These are phyloP conservation scores for Tylopilus felleus DNA, from an alignment of 768 basidiomycete species.

Conservation along the genomic window DNA sequence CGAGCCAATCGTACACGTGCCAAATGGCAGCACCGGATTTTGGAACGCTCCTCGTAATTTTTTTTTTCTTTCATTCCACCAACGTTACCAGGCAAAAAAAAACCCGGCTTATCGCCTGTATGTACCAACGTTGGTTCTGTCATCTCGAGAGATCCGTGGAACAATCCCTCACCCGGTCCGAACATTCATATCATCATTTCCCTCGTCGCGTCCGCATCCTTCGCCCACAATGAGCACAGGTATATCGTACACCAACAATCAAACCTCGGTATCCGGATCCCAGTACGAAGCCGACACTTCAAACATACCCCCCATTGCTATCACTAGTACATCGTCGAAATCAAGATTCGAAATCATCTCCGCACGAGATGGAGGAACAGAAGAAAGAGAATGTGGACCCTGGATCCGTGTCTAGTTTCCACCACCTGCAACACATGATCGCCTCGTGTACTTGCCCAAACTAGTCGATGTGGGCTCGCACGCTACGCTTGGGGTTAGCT, in stretches of 20 bases:
- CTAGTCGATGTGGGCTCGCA: background rate
- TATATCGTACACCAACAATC: background rate
- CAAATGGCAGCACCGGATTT: slow-evolving; percentile 13
- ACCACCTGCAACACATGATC: background rate
- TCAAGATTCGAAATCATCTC: background rate
- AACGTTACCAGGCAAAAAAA: too few relatives aligned
- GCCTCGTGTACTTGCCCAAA: slow-evolving; percentile 7
- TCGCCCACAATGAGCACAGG: background rate
- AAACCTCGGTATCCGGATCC: background rate
- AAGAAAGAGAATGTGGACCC: background rate
- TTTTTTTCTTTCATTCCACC: too few relatives aligned
- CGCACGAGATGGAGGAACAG: background rate
- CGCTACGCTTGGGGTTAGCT: background rate
- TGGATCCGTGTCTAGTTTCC: background rate
- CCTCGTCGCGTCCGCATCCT: background rate
- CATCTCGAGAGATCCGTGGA: background rate
- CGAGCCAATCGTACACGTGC: slow-evolving; percentile 30
- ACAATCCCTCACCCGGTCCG: too few relatives aligned
- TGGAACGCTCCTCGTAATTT: too few relatives aligned
- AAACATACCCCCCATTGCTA: too few relatives aligned
- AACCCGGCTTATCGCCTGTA: too few relatives aligned
- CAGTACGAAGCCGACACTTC: background rate
- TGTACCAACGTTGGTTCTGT: too few relatives aligned
- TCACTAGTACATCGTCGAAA: background rate
- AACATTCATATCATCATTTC: too few relatives aligned